These are phyloP conservation scores for Oxytropis ochrocephala DNA, from an alignment of 306 rosid genomes.

Conservation along the genomic window DNA sequence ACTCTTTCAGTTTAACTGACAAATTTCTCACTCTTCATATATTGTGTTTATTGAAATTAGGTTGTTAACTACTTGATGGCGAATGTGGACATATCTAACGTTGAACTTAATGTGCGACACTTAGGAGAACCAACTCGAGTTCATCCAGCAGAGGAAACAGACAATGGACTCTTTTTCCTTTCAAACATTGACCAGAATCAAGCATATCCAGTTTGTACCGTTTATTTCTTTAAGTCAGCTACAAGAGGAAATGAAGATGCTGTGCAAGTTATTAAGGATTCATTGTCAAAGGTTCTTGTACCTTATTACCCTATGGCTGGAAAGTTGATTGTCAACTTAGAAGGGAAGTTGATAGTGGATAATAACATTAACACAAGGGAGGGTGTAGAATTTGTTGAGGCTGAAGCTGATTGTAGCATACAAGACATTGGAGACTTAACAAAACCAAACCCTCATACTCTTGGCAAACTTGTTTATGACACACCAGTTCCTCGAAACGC, in stretches of 20 bases:
- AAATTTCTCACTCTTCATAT: not conserved
- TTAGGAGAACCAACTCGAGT: conserved; percentile 47
- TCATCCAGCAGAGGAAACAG: conserved; percentile 49
- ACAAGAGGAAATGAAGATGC: conserved; percentile 58
- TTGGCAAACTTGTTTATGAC: conserved; percentile 62
- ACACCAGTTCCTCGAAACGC: conserved; percentile 64
- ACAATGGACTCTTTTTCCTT: conserved; percentile 48
- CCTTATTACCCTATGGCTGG: conserved; percentile 72
- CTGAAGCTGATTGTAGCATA: conserved; percentile 61
- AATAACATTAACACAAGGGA: conserved; percentile 52
- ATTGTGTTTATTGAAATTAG: not conserved
- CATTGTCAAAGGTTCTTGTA: conserved; percentile 61
- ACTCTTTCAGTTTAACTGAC: too few relatives aligned
- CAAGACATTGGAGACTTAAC: conserved; percentile 26
- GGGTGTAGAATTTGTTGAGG: conserved; percentile 83
- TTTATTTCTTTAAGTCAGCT: conserved; percentile 55
- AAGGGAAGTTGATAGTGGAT: conserved; percentile 74
- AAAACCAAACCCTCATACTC: conserved; percentile 51
- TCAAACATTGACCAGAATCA: conserved; percentile 81
- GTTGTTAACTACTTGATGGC: conserved; percentile 28
- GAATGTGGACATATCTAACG: not conserved
- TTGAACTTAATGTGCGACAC: conserved; percentile 33
- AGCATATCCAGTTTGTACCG: conserved; percentile 50
- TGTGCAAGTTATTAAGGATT: conserved; percentile 37
- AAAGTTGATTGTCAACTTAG: conserved; percentile 39